These are phyloP conservation scores for Caloboletus firmus DNA, from an alignment of 1,284 basidiomycete genomes.

Conservation along the genomic window DNA sequence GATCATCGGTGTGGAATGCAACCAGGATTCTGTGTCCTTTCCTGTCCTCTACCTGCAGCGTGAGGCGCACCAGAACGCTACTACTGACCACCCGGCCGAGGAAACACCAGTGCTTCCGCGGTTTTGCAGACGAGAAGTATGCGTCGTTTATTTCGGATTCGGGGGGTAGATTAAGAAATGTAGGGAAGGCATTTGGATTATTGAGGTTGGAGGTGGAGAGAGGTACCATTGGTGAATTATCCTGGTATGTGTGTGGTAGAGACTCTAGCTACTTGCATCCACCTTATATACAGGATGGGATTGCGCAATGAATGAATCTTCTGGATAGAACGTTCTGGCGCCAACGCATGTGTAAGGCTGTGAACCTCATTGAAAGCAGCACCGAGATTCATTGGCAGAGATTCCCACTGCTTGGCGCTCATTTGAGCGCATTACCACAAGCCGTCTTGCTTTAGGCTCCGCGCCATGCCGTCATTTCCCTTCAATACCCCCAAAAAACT, in stretches of 20 bases:
- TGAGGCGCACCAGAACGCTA: slow-evolving; percentile 25
- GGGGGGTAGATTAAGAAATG: slow-evolving; percentile 24
- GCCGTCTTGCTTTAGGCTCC: background rate
- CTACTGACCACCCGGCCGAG: slow-evolving; percentile 29
- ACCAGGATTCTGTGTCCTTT: slow-evolving; percentile 27
- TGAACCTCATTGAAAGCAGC: no score
- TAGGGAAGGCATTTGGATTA: slow-evolving; percentile 25
- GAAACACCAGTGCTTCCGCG: slow-evolving; percentile 34
- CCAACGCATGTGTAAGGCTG: background rate
- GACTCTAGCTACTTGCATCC: background rate
- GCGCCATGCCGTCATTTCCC: slow-evolving; percentile 15
- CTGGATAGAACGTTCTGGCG: slow-evolving; percentile 11
- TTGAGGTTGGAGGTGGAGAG: slow-evolving; percentile 32
- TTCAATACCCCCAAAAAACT: background rate
- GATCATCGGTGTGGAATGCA: slow-evolving; percentile 36
- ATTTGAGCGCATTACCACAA: background rate
- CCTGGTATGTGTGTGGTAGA: background rate
- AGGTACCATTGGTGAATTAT: slow-evolving; percentile 20
- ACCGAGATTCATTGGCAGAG: background rate
- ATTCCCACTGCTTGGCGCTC: slow-evolving; percentile 6
- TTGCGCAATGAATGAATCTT: slow-evolving; percentile 3
- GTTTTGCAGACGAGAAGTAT: slow-evolving; percentile 25
- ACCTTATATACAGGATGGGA: slow-evolving; percentile 19
- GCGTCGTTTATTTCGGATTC: slow-evolving; percentile 21
- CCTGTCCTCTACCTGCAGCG: slow-evolving; percentile 30